Base-by-base conservation (phyloP, 768 basidiomycete genomes). In the Xanthoconium purpureum region DNA sequence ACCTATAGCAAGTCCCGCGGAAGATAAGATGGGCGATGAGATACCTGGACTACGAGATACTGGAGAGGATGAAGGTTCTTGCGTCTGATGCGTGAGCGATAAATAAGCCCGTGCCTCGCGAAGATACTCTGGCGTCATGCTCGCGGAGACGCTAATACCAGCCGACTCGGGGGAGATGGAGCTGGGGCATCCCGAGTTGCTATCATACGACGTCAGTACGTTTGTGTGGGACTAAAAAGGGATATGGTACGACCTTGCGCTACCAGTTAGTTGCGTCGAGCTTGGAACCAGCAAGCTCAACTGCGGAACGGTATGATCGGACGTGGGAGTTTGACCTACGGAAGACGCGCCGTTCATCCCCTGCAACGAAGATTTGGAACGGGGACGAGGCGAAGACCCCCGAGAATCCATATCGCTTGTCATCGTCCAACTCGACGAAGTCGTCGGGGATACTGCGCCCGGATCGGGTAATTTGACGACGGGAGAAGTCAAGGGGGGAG, bases 81-180 rank as follows among this genome's bases (percentile, higher is more conserved):
- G 60, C 11, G 45, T 29, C 32, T 58, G 64, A 37, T 68, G 66
- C 13, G 71, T 71, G 30, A 71, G 62, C 10, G 71, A 62, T 17
- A 71, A 52, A 52, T 73, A 73, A 12, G 70, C 70, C n/a, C 70
- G 58, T 3, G 71, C 70, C 38, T 71, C 70, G 1, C 68, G 67
- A 51, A 71, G 59, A 46, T 66, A 72, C 9, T 71, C 70, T 33
- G 71, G 71, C 1, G 71, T 71, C 59, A 68, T 59, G 52, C 58
- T 70, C 29, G 69, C 69, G 29, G 69, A 67, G 28, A 68, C 37
- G 42, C 62, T 64, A 30, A 73, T 70, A 9, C 64, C 70, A 1
- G 71, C 71, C 0, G 70, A 71, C 52, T 71, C 71, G 7, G 70
- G 70, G 8, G 70, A 73, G 42, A 73, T 68, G 12, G 70, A 68